Conservation (phyloP, 2,329 filamentous ascomycete genomes). For the Pseudocercospora crystallina region DNA sequence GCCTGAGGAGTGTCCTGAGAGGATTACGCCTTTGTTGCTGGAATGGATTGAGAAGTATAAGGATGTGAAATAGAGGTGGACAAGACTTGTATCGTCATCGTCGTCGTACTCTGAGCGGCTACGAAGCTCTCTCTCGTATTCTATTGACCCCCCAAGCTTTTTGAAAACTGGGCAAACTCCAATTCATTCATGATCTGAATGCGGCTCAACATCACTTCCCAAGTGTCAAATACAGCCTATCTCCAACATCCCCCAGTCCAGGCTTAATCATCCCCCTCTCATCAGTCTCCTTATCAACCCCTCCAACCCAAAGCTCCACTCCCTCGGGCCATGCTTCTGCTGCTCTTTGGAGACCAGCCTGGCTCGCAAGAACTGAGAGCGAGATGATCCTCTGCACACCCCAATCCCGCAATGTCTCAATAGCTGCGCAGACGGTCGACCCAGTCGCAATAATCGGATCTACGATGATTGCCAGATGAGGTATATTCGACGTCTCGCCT, state of each 20-base stretch:
- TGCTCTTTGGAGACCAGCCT: conserved; percentile 67
- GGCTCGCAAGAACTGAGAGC: conserved; percentile 71
- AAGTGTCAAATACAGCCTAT: conserved; percentile 83
- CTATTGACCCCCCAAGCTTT: too few relatives aligned
- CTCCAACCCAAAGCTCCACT: conserved; percentile 79
- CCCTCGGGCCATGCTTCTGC: conserved; percentile 76
- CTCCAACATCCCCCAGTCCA: conserved; percentile 85
- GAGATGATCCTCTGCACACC: conserved; percentile 80
- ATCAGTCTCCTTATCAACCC: conserved; percentile 72
- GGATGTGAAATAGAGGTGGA: neutral
- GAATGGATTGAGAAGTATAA: conserved; percentile 26
- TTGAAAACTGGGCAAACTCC: too few relatives aligned
- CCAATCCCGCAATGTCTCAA: conserved; percentile 87
- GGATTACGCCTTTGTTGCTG: conserved; percentile 31
- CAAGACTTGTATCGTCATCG: too few relatives aligned
- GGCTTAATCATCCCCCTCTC: conserved; percentile 86
- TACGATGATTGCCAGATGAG: conserved; percentile 75
- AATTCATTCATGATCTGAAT: too few relatives aligned
- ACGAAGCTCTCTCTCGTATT: too few relatives aligned
- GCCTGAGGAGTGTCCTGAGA: conserved; percentile 46
- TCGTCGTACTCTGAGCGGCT: too few relatives aligned
- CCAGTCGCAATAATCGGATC: conserved; percentile 95
- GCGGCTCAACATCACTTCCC: conserved; percentile 61
- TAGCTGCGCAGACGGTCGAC: conserved; percentile 83
- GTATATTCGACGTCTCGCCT: conserved; percentile 44